Conservation (phyloP, 2,329 filamentous ascomycete species). For the Fusarium miscanthi region DNA sequence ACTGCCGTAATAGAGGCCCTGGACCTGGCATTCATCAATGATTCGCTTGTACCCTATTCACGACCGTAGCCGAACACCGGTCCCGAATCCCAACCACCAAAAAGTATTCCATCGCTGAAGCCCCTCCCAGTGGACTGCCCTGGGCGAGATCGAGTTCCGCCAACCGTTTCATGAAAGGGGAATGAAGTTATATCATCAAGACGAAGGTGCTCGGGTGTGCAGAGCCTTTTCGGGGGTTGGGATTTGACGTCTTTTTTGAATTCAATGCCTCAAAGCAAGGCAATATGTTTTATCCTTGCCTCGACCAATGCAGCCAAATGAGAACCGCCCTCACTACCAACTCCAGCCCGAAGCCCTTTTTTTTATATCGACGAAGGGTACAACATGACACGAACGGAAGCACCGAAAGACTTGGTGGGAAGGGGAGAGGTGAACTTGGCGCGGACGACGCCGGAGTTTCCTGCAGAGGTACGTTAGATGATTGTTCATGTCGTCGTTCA, state of each 20-base stretch:
- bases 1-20: slow-evolving; percentile 46
- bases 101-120: slow-evolving; percentile 43
- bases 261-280: slow-evolving; percentile 67
- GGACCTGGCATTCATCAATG: slow-evolving; percentile 47
- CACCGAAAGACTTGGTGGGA: slow-evolving; percentile 95
- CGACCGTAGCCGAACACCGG: slow-evolving; percentile 32
- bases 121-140: slow-evolving; percentile 40
- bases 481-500: background rate
- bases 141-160: slow-evolving; percentile 42
- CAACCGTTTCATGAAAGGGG: slow-evolving; percentile 38
- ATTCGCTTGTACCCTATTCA: slow-evolving; percentile 47
- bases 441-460: slow-evolving; percentile 97
- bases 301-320: slow-evolving; percentile 69
- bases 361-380: slow-evolving; percentile 99
- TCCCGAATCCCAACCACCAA: slow-evolving; percentile 42
- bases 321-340: slow-evolving; percentile 72
- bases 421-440: slow-evolving; percentile 98
- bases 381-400: slow-evolving; percentile 95
- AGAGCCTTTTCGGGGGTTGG: slow-evolving; percentile 46
- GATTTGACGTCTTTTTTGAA: slow-evolving; percentile 63
- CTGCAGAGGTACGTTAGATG: slow-evolving; percentile 56
- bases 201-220: slow-evolving; percentile 40
- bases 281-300: slow-evolving; percentile 66
- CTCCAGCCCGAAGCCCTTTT: slow-evolving; percentile 64
- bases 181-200: slow-evolving; percentile 38